Evolutionary conservation across 1,139 yeast species (phyloP).

Genomic region (Spathaspora sp.): DNA sequence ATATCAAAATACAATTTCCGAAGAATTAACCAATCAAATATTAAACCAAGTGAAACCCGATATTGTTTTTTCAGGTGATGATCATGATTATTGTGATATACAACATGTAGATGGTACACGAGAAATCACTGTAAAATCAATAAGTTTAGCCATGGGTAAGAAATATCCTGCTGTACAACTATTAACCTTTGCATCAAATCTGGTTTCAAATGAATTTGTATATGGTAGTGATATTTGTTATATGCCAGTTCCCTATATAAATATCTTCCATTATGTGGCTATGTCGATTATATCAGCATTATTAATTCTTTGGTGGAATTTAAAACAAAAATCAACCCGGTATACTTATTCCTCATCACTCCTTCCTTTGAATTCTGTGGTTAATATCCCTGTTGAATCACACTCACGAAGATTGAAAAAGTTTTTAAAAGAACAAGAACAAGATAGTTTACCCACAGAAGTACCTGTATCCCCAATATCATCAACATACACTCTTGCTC

Average conservation of each 20-base stretch:
- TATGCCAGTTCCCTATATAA: constrained; percentile 49
- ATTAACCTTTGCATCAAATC: constrained; percentile 28
- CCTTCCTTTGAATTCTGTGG: background rate
- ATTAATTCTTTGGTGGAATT: constrained; percentile 30
- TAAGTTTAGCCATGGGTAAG: constrained; percentile 63
- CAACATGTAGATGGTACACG: constrained; percentile 29
- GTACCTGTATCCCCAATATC: constrained; percentile 8
- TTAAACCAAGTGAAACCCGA: constrained; percentile 60
- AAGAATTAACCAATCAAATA: constrained; percentile 57
- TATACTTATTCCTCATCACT: constrained; percentile 3
- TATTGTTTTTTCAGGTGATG: constrained; percentile 86
- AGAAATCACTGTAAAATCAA: constrained; percentile 55
- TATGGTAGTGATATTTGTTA: constrained; percentile 48
- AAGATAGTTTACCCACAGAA: constrained; percentile 3
- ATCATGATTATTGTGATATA: constrained; percentile 75
- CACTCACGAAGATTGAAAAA: constrained; percentile 22
- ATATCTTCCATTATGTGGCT: constrained; percentile 37
- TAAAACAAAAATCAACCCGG: constrained; percentile 23
- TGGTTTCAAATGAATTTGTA: constrained; percentile 18
- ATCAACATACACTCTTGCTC: constrained; percentile 4
- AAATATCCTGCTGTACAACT: constrained; percentile 54
- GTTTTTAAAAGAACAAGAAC: constrained; percentile 25
- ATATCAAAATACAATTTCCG: constrained; percentile 53
- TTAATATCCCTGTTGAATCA: constrained; percentile 10
- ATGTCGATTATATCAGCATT: constrained; percentile 37